Evolutionary conservation across 2,329 filamentous ascomycete genomes (phyloP), one percentile per base, ranked within the genome.

Genomic region (Hymenoscyphus scutula): DNA sequence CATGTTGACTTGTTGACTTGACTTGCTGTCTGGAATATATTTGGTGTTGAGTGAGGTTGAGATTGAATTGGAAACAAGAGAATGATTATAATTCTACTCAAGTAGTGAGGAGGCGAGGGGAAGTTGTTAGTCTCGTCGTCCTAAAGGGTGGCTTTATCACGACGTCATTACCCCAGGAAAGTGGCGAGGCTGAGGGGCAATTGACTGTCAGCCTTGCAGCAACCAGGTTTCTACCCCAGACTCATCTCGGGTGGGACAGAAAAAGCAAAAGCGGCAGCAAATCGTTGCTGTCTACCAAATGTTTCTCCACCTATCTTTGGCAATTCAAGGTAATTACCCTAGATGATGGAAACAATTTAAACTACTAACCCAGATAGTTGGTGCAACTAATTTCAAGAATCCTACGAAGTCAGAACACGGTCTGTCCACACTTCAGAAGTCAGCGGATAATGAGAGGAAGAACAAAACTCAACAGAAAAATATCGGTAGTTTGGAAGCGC

Each of bases 1-100:
- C 68, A 74, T 72, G 27, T 56, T 66, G 57, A 53, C 13, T 15
- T 59, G 19, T 23, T 54, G 15, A 29, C 27, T 29, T 29, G 27
- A 6, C 17, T 19, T 30, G 25, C 1, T n/a, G n/a, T n/a, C n/a
- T n/a, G 5, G 7, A 25, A 54, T n/a, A 17, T 53, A 5, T 34
- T 55, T 54, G 10, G 54, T 56, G 7, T 53, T 41, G 15, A 45
- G 7, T 38, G n/a, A 51, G 25, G 11, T 13, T 51, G 19, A n/a
- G 25, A 51, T 25, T 23, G 45, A 7, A 25, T 10, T 25, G n/a
- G 19, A 23, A 53, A 34, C 48, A 38, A 51, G 59, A 32, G 58
- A 38, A 51, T n/a, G n/a, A 15, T 48, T 23, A 45, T 8, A 15
- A 41, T 56, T 23, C n/a, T 25, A 19, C 13, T 32, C 17, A 27